Conservation (phyloP, 2,329 filamentous ascomycete species). For the Aureobasidium sp. region DNA sequence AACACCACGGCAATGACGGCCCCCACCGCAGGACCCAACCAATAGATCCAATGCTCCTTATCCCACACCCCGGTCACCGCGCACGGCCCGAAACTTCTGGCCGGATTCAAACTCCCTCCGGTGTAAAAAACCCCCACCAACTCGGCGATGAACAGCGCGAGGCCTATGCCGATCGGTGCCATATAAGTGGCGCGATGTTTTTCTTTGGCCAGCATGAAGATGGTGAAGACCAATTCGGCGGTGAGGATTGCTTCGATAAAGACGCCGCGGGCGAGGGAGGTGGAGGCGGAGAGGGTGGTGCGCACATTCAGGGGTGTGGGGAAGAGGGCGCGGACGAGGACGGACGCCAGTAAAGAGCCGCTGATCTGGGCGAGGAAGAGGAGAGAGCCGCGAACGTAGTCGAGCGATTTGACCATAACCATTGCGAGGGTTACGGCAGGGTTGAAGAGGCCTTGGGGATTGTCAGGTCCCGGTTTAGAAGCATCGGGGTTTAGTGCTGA, state of each 20-base stretch:
- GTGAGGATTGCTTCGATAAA: constrained; percentile 64
- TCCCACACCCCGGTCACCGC: constrained; percentile 34
- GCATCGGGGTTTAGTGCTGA: neutral
- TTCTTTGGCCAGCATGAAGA: constrained; percentile 64
- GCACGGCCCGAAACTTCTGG: constrained; percentile 36
- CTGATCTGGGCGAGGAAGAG: constrained; percentile 53
- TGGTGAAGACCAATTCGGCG: constrained; percentile 55
- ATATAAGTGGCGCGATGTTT: constrained; percentile 67
- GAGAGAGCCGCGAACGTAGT: constrained; percentile 44
- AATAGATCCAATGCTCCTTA: constrained; percentile 38
- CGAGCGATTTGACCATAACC: constrained; percentile 51
- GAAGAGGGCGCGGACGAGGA: constrained; percentile 51
- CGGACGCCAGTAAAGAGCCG: constrained; percentile 53
- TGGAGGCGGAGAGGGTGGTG: constrained; percentile 49
- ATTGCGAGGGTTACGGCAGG: constrained; percentile 49
- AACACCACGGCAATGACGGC: constrained; percentile 30
- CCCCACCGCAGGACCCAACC: constrained; percentile 18
- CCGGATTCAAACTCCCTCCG: constrained; percentile 38
- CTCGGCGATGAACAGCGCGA: constrained; percentile 59
- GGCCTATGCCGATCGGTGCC: constrained; percentile 64
- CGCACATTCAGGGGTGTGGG: constrained; percentile 50
- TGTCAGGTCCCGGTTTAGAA: neutral
- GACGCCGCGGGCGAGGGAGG: constrained; percentile 51
- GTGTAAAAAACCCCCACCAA: constrained; percentile 43
- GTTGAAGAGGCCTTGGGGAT: constrained; percentile 18